Base-by-base conservation (phyloP, 2,329 filamentous ascomycete genomes). In the Ophiostoma ulmi region DNA sequence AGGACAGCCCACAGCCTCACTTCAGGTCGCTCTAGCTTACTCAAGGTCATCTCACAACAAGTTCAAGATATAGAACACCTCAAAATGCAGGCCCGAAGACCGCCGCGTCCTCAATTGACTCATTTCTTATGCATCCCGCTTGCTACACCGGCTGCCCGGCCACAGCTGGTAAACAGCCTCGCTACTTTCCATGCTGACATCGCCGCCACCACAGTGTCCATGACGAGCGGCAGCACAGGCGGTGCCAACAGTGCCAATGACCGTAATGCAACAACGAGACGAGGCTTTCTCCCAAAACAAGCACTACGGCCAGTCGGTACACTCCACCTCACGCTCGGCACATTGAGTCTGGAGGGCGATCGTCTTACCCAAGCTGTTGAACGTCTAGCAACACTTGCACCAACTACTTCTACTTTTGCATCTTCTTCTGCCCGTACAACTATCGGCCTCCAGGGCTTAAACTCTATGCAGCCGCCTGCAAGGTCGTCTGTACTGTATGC, bases 261-360 rank as follows among this genome's bases (percentile, higher is more conserved):
- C 70, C 41, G 82, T 6, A 69, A 65, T 39, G 52, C 69, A n/a
- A 58, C 44, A 5, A 58, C 69, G 10, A 61, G 64, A 2, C 70
- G 69, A 14, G 65, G 66, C 2, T n/a, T n/a, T 11, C 80, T 94
- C 11, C 90, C 91, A 0, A 78, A 82, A 41, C 85, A 85, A 70
- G 92, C 93, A 1, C 81, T 97, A 68, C 84, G 93, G 38, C 93
- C 93, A 0, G 80, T 92, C 0, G 91, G 92, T 0, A 93, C 93
- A 0, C 80, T 97, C 67, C 94, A 98, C 79, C 82, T 97, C 2
- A 97, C 94, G 0, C 83, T 97, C 0, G 94, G 93, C 0, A 91
- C 96, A 1, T 94, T 97, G 91, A 90, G 86, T 74, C 84, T 97
- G 11, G 79, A 70, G 17, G 72, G 82, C 2, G 82, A 85, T 69